phyloP scores from a whole-genome alignment of 768 basidiomycete species.

The Tulasnella sp. region DNA sequence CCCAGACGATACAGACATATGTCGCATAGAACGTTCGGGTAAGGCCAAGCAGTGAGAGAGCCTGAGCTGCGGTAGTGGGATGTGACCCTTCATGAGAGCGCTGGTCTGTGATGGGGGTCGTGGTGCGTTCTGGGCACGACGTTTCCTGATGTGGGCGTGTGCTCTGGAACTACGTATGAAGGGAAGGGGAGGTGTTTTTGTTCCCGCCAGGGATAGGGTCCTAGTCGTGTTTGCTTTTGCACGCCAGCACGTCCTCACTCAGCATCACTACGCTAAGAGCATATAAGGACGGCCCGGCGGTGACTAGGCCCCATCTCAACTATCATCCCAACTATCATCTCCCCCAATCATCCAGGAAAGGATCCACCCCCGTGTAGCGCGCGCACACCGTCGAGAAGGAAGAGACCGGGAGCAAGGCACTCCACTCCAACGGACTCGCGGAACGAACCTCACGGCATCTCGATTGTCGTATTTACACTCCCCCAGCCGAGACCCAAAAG shows the following conservation, averaged over 20 bases:
- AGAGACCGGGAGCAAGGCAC: conserved; percentile 13
- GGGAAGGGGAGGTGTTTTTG: neutral
- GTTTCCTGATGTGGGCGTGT: conserved; percentile 12
- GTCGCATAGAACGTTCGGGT: neutral
- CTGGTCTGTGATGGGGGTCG: conserved; percentile 6
- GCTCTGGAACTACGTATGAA: neutral
- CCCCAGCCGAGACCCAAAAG: conserved; percentile 6
- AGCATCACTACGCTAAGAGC: neutral
- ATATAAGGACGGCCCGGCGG: neutral
- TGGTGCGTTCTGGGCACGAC: conserved; percentile 9
- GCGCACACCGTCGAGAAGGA: neutral
- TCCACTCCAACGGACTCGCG: conserved; percentile 2
- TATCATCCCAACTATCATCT: neutral
- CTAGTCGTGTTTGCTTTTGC: conserved; percentile 3
- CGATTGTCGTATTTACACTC: conserved; percentile 14
- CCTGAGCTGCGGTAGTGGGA: neutral
- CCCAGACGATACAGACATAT: neutral
- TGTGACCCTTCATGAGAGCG: neutral
- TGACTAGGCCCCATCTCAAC: neutral
- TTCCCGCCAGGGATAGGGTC: conserved; percentile 19
- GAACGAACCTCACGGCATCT: conserved; percentile 13
- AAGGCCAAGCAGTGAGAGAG: neutral
- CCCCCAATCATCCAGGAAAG: neutral
- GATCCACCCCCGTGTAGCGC: conserved; percentile 6
- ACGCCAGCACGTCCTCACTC: neutral